Evolutionary conservation across 1,139 yeast genomes (phyloP).

Genomic region (Yamadazyma blattariae): DNA sequence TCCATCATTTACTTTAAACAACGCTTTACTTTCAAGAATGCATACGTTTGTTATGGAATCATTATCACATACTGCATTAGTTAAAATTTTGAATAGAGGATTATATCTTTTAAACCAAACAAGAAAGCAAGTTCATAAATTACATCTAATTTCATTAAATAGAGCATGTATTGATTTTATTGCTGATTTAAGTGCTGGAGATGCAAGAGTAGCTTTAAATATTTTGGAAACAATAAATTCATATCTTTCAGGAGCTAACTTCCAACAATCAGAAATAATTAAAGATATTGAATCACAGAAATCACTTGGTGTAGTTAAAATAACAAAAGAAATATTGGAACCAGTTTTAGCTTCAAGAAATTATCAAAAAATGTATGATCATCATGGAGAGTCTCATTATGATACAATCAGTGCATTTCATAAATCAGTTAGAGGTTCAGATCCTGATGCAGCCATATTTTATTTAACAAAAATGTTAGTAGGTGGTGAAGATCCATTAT

Average conservation of each 20-base stretch:
- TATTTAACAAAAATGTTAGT: slow-evolving; percentile 83
- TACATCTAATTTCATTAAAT: slow-evolving; percentile 49
- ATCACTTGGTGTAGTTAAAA: slow-evolving; percentile 28
- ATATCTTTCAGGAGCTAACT: slow-evolving; percentile 34
- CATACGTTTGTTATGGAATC: slow-evolving; percentile 81
- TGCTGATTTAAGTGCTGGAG: slow-evolving; percentile 84
- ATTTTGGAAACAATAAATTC: slow-evolving; percentile 57
- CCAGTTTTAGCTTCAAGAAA: slow-evolving; percentile 35
- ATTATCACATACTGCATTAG: slow-evolving; percentile 52
- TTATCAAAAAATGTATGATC: slow-evolving; percentile 70
- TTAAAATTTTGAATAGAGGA: slow-evolving; percentile 60
- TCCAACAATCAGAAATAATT: slow-evolving; percentile 14
- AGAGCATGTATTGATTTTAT: slow-evolving; percentile 64
- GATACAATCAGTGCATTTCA: slow-evolving; percentile 95
- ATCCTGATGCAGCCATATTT: slow-evolving; percentile 86
- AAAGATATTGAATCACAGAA: slow-evolving; percentile 14
- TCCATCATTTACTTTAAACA: slow-evolving; percentile 87
- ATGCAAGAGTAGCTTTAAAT: slow-evolving; percentile 80
- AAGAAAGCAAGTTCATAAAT: slow-evolving; percentile 39
- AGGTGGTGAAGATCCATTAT: slow-evolving; percentile 93
- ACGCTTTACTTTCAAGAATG: slow-evolving; percentile 85
- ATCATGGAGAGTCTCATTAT: slow-evolving; percentile 88
- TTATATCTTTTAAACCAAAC: slow-evolving; percentile 58
- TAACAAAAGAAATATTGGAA: slow-evolving; percentile 34
- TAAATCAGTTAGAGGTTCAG: slow-evolving; percentile 83